Evolutionary conservation across 1,284 basidiomycete species (phyloP).

Genomic region (Abortiporus biennis): DNA sequence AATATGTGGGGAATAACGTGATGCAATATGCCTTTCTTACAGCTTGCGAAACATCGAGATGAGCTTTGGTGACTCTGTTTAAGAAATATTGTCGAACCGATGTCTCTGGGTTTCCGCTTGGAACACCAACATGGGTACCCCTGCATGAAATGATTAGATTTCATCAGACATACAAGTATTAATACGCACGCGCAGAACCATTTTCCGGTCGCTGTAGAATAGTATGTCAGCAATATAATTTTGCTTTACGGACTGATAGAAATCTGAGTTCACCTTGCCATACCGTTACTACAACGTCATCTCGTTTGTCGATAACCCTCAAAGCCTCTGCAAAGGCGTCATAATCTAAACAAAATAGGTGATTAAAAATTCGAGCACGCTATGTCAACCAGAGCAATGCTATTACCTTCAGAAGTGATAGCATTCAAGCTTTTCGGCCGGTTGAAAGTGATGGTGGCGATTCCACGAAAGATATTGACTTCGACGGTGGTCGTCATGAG

Average conservation of each 20-base stretch:
- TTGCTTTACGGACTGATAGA: too few relatives aligned
- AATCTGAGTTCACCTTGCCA: slow-evolving; percentile 48
- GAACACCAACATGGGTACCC: slow-evolving; percentile 13
- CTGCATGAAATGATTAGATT: not conserved
- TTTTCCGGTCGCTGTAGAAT: slow-evolving; percentile 45
- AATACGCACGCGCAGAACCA: slow-evolving; percentile 67
- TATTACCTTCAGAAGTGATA: slow-evolving; percentile 46
- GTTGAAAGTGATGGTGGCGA: slow-evolving; percentile 66
- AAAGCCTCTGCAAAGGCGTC: slow-evolving; percentile 51
- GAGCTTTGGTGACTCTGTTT: slow-evolving; percentile 37
- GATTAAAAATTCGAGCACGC: not conserved
- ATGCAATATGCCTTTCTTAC: slow-evolving; percentile 36
- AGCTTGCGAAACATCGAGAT: slow-evolving; percentile 56
- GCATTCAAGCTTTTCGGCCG: slow-evolving; percentile 57
- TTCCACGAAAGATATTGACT: slow-evolving; percentile 45
- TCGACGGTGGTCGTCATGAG: slow-evolving; percentile 35
- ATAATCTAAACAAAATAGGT: slow-evolving; percentile 41
- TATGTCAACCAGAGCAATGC: not conserved
- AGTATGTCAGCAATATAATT: not conserved
- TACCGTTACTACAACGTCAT: slow-evolving; percentile 59
- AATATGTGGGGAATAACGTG: too few relatives aligned
- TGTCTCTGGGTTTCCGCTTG: not conserved
- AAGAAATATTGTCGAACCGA: slow-evolving; percentile 43
- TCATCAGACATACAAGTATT: slow-evolving; percentile 2
- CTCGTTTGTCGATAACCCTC: slow-evolving; percentile 49